Evolutionary conservation across 768 basidiomycete genomes (phyloP).

Genomic region (Saitozyma sp.): DNA sequence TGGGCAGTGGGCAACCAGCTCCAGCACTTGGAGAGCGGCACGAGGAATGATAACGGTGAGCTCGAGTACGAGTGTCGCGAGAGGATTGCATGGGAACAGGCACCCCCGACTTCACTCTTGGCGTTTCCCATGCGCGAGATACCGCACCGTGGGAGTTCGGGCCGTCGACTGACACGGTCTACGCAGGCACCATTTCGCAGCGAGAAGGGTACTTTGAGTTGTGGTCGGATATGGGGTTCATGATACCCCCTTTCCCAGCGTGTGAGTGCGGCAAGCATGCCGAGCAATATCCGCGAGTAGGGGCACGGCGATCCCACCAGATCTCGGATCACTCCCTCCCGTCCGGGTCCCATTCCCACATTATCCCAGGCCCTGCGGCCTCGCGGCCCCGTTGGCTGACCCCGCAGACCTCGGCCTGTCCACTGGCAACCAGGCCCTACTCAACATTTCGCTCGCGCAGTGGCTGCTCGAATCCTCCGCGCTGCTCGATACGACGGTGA

Average conservation of each 20-base stretch:
- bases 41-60: slow-evolving; percentile 12
- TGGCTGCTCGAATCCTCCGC: slow-evolving; percentile 20
- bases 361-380: background rate
- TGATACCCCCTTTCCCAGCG: slow-evolving; percentile 27
- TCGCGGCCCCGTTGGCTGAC: background rate
- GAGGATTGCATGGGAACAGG: too few species aligned
- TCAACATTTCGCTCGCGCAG: slow-evolving; percentile 13
- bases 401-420: slow-evolving; percentile 20
- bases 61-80: too few species aligned
- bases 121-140: too few species aligned
- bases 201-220: slow-evolving; percentile 25
- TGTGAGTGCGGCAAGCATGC: slow-evolving; percentile 10
- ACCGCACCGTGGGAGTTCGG: too few species aligned
- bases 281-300: too few species aligned
- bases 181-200: slow-evolving; percentile 16
- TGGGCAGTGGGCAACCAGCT: slow-evolving; percentile 29
- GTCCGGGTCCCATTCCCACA: too few species aligned
- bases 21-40: slow-evolving; percentile 13
- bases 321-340: too few species aligned
- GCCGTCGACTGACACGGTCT: too few species aligned
- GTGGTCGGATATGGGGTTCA: slow-evolving; percentile 27
- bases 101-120: too few species aligned
- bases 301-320: too few species aligned
- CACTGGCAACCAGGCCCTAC: slow-evolving; percentile 3
- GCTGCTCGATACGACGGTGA: slow-evolving; percentile 10